A percentile compares a stretch with the other conserved stretches of the same genome.
These are phyloP conservation scores for Mortierella hygrophila DNA, from an alignment of 192 early-diverging fungal species.

Conservation along the genomic window DNA sequence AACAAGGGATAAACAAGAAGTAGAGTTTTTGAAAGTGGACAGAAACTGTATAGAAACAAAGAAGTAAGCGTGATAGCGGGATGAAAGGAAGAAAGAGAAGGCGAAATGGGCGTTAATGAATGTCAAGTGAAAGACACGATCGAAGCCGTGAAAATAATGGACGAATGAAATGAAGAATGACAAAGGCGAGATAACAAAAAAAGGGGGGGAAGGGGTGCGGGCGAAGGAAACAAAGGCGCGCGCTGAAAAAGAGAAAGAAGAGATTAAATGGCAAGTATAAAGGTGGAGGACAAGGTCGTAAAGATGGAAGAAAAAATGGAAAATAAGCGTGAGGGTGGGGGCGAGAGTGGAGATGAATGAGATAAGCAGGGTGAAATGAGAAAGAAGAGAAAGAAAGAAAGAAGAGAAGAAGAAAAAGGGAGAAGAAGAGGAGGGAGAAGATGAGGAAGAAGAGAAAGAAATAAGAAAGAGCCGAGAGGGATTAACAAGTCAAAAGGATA, in stretches of 20 bases:
- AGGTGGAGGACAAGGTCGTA: too few relatives aligned
- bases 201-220: too few relatives aligned
- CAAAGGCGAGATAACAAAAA: neutral
- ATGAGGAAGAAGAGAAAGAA: too few relatives aligned
- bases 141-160: neutral
- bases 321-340: neutral
- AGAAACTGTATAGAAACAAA: neutral
- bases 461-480: neutral
- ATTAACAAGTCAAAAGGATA: too few relatives aligned
- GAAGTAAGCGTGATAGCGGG: neutral
- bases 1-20: neutral
- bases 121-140: neutral
- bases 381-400: neutral
- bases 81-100: neutral
- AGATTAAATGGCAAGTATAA: too few relatives aligned
- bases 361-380: neutral
- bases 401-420: neutral
- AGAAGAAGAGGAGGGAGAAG: neutral
- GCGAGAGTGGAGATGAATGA: neutral
- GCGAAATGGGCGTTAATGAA: neutral
- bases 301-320: too few relatives aligned
- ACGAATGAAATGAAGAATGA: neutral
- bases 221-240: neutral
- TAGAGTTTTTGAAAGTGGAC: neutral
- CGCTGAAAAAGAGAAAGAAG: neutral